Base-by-base conservation (phyloP, 225 moss, liverwort and hornwort species). In the Pseudoscleropodium purum region DNA sequence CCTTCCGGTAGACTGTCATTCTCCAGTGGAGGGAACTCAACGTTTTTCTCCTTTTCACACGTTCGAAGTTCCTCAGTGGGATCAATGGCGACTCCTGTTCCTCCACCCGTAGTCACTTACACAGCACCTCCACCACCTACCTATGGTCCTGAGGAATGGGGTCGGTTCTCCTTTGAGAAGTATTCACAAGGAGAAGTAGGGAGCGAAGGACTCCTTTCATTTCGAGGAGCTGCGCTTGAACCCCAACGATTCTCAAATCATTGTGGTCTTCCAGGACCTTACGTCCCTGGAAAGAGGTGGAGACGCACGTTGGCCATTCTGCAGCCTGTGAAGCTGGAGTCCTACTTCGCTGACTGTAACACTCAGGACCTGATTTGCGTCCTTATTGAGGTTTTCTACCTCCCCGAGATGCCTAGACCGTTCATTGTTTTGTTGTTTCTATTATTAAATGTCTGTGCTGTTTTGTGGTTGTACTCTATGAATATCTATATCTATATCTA, bases 271-370 rank as follows among this genome's bases (percentile, higher is more conserved):
- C 94, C 97, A 87, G 99, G 99, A 67, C 93, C 97, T 57, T 95
- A 97, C 92, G 93, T 99, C 87, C 97, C 99, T 83, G 99, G 99
- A 77, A 99, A 99, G 92, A 93, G 97, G 88, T 99, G 99, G 99
- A 96, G 94, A 87, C 94, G 97, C 87, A 97, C 95, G 60, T 88
- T 99, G 89, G 97, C 97, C 68, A 91, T 97, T 87, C 83, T 99
- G 81, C 97, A 99, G 91, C 99, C 99, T 87, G 92, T 99, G 79
- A 93, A 91, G 84, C 90, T 99, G 92, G 97, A 99, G 88, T 99
- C 99, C 10, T 99, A 99, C 91, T 96, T 91, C 84, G 93, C 97
- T 69, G 96, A 97, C 76, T 99, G 97, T 88, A 99, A 97, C 92
- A 92, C 97, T 60, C 97, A 99, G 91, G 99, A 99, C 87, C 92